Conservation (phyloP, 73 alveolate genomes). For the Tetrahymena malaccensis region DNA sequence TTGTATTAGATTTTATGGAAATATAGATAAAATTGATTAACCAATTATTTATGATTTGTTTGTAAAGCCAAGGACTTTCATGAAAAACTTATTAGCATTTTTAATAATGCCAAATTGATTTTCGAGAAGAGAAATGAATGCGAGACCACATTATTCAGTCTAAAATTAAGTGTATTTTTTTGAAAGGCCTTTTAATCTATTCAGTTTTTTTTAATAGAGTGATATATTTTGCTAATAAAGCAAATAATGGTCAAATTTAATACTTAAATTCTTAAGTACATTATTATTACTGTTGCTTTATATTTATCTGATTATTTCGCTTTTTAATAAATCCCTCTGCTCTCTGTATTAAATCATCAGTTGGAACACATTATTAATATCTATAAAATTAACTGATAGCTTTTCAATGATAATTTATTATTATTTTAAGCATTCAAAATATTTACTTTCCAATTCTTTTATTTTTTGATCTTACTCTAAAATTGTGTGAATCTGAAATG, state of each 20-base stretch:
- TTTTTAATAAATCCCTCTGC: background rate
- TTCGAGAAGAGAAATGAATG: background rate
- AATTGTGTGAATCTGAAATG: background rate
- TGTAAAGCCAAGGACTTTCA: background rate
- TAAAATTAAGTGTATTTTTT: background rate
- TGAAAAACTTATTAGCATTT: background rate
- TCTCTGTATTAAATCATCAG: background rate
- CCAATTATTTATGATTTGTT: background rate
- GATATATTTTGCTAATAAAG: background rate
- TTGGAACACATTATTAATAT: background rate
- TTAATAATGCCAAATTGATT: background rate
- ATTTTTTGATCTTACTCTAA: background rate
- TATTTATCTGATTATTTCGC: background rate
- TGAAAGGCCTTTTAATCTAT: background rate
- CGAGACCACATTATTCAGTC: background rate
- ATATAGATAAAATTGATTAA: background rate
- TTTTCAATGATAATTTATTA: background rate
- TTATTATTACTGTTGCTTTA: background rate
- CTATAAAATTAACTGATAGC: background rate
- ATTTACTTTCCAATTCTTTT: background rate
- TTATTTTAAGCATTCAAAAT: background rate
- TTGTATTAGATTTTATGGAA: background rate
- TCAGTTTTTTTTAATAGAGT: background rate
- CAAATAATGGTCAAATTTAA: background rate
- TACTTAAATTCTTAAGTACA: background rate